Conservation (phyloP, 2,329 filamentous ascomycete genomes). For the Xylariaceae sp. region DNA sequence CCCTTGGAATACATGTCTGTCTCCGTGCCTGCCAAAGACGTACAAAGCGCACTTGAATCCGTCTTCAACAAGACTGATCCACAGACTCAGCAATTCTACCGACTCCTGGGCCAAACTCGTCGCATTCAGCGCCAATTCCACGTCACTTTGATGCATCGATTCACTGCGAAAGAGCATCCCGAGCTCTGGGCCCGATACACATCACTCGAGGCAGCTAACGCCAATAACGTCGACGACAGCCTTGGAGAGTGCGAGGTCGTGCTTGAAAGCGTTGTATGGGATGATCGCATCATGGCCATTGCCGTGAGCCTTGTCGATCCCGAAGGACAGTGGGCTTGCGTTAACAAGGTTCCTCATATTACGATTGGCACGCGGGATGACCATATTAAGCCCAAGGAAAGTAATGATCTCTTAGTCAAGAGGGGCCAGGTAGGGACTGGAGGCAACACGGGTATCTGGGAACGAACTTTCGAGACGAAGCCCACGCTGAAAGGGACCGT, state of each 20-base stretch:
- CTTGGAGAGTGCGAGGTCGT: constrained; percentile 65
- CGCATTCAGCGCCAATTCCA: constrained; percentile 87
- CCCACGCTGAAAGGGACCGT: constrained; percentile 48
- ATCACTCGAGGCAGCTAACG: constrained; percentile 45
- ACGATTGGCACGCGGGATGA: constrained; percentile 79
- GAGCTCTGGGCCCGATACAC: constrained; percentile 75
- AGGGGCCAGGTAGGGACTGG: constrained; percentile 65
- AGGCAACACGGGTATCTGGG: constrained; percentile 43
- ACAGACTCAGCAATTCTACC: constrained; percentile 66
- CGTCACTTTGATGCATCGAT: constrained; percentile 87
- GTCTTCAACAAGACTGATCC: constrained; percentile 59
- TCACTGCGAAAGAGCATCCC: constrained; percentile 56
- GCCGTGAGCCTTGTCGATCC: constrained; percentile 70
- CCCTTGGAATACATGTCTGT: constrained; percentile 58
- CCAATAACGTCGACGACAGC: constrained; percentile 38
- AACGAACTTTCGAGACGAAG: constrained; percentile 50
- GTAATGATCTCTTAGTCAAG: constrained; percentile 74
- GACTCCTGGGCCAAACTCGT: constrained; percentile 66
- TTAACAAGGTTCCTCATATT: constrained; percentile 79
- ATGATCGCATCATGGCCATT: constrained; percentile 85
- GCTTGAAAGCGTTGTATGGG: constrained; percentile 74
- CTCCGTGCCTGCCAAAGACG: constrained; percentile 40
- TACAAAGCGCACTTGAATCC: constrained; percentile 60
- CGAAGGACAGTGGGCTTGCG: constrained; percentile 60
- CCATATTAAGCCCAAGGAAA: constrained; percentile 86